Conservation (phyloP, 345 rosid species). For the Sisymbrium irio region DNA sequence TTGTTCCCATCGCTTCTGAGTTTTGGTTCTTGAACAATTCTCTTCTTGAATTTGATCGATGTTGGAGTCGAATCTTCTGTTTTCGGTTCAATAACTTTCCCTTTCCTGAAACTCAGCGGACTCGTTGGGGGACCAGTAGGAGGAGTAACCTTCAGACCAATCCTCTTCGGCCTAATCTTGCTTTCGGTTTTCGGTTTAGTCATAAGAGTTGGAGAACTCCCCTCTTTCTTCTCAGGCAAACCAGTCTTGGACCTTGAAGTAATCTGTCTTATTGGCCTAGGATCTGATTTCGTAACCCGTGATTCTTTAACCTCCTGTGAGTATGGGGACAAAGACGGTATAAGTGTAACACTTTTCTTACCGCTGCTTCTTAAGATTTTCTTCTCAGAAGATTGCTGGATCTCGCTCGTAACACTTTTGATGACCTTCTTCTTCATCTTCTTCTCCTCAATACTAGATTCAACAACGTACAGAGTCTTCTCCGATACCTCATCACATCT, state of each 20-base stretch:
- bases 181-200: slow-evolving; percentile 47
- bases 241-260: slow-evolving; percentile 24
- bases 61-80: slow-evolving; percentile 39
- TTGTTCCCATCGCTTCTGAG: slow-evolving; percentile 34
- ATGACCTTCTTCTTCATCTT: slow-evolving; percentile 28
- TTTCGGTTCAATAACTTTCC: slow-evolving; percentile 58
- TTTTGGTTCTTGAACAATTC: slow-evolving; percentile 38
- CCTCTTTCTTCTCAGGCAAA: slow-evolving; percentile 21
- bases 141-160: slow-evolving; percentile 39
- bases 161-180: slow-evolving; percentile 44
- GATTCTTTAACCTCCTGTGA: slow-evolving; percentile 1
- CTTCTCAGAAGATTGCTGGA: slow-evolving; percentile 19
- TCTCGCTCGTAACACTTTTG: slow-evolving; percentile 26
- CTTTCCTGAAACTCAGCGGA: slow-evolving; percentile 64
- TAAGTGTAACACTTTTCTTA: neutral
- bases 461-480: slow-evolving; percentile 63
- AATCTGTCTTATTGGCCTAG: slow-evolving; percentile 25
- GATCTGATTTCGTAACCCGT: slow-evolving; percentile 9
- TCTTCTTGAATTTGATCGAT: slow-evolving; percentile 51
- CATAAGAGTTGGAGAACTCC: slow-evolving; percentile 15
- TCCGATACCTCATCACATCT: slow-evolving; percentile 14
- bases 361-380: slow-evolving; percentile 24
- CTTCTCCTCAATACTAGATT: slow-evolving; percentile 32
- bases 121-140: slow-evolving; percentile 29
- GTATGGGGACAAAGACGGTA: slow-evolving; percentile 24